Evolutionary conservation across 2,329 filamentous ascomycete species (phyloP).

Genomic region (Colletotrichum australisinense): DNA sequence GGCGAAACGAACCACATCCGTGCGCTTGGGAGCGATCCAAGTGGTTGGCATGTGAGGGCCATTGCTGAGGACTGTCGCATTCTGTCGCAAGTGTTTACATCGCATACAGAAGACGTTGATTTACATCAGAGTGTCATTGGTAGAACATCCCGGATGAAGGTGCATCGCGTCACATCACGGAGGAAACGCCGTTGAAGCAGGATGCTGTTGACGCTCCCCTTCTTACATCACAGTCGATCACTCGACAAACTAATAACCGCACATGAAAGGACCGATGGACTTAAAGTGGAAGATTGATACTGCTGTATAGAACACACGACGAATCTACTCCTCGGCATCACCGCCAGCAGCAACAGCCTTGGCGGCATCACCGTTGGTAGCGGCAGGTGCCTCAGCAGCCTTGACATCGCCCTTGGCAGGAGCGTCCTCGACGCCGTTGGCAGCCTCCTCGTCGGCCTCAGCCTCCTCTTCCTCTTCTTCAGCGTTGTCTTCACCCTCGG

Average conservation of each 20-base stretch:
- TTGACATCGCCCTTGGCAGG: constrained; percentile 44
- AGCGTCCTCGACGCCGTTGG: constrained; percentile 38
- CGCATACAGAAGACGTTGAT: neutral
- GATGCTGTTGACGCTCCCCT: too few relatives aligned
- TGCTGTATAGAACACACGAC: neutral
- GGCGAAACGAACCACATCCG: constrained; percentile 5
- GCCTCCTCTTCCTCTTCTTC: constrained; percentile 41
- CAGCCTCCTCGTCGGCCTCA: constrained; percentile 39
- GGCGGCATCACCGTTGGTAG: constrained; percentile 41
- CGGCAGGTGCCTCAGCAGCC: constrained; percentile 38
- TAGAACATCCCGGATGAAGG: neutral
- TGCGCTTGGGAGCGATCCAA: neutral
- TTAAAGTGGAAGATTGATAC: neutral
- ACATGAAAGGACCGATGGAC: neutral
- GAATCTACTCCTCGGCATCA: constrained; percentile 35
- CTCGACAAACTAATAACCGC: constrained; percentile 17
- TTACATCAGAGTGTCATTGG: neutral
- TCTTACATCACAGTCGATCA: neutral
- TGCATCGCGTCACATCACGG: neutral
- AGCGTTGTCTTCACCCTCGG: constrained; percentile 45
- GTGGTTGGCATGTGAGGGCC: neutral
- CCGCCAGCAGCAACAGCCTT: constrained; percentile 38
- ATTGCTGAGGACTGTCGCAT: neutral
- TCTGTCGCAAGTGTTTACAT: neutral
- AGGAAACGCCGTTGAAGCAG: too few relatives aligned